Evolutionary conservation across 208 protist species (phyloP).

Genomic region (Trypanosoma vivax): DNA sequence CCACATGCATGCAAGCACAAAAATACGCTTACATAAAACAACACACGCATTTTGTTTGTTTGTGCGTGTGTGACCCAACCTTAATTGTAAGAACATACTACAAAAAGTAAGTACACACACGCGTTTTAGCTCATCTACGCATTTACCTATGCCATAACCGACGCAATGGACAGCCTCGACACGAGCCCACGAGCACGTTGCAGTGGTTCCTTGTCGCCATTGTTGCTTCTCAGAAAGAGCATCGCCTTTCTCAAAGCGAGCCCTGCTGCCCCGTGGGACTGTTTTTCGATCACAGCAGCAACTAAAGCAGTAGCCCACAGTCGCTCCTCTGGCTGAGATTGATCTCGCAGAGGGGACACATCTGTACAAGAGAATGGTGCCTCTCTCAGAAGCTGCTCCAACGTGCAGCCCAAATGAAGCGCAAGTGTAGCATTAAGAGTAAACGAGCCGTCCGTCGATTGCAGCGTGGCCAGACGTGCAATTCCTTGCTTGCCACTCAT

Average conservation of each 20-base stretch:
- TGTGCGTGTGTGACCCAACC: too few species aligned
- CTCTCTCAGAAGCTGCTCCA: constrained; percentile 15
- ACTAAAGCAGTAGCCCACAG: constrained; percentile 50
- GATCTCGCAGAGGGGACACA: constrained; percentile 8
- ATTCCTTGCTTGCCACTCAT: constrained; percentile 5
- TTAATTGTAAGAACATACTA: too few species aligned
- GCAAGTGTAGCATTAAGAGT: constrained; percentile 18
- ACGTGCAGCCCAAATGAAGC: constrained; percentile 14
- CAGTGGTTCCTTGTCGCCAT: constrained; percentile 18
- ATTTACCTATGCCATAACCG: background rate
- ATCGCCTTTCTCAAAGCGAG: constrained; percentile 23
- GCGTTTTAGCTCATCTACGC: background rate
- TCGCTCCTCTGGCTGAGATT: constrained; percentile 7
- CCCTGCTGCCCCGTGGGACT: constrained; percentile 12
- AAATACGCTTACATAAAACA: too few species aligned
- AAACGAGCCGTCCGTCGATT: constrained; percentile 37
- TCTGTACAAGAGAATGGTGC: constrained; percentile 6
- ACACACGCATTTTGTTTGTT: too few species aligned
- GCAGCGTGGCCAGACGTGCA: constrained; percentile 31
- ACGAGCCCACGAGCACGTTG: constrained; percentile 7
- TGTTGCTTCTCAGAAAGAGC: constrained; percentile 14
- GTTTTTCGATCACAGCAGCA: constrained; percentile 22
- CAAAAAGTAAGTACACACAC: too few species aligned
- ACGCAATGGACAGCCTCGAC: background rate
- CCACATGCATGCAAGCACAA: too few species aligned